Base-by-base conservation (phyloP, 2,329 filamentous ascomycete species). In the Fusarium xylarioides region DNA sequence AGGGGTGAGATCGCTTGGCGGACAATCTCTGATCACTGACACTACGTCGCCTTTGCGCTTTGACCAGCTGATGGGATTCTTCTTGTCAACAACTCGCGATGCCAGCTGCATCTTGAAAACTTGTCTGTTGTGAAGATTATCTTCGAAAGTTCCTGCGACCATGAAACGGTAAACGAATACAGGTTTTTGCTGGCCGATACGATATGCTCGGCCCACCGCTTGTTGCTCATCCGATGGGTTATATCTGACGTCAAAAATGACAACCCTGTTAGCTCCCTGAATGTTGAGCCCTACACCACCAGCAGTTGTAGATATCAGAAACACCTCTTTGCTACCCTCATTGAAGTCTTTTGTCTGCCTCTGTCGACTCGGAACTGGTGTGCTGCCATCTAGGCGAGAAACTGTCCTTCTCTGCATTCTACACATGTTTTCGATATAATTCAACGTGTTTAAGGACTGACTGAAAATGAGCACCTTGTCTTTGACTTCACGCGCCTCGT, bases 91-190 rank as follows among this genome's bases (percentile, higher is more conserved):
- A 4, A 97, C 93, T 19, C 93, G 90, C 43, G 89, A 90, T 8
- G 93, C 90, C 49, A 98, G 85, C 78, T 96, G 93, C 37, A 87
- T 91, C 81, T 98, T 98, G 87, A 95, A 97, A 4, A 97, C 85
- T 4, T 91, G 87, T 68, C 89, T 90, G 80, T 93, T 92, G 74
- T 95, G 90, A 52, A 97, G 83, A 15, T 87, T 86, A 44, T 92
- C 89, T 79, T 98, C 95, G 74, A 92, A 95, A 0, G 94, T 96
- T 4, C 94, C 95, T 5, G 91, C 93, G 16, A 90, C 85, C 32
- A 95, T 84, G 70, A 98, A 90, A 23, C 92, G 92, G 81, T 98
- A 98, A 4, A 98, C 94, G 78, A 89, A 95, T 2, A 97, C 95
- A 1, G 88, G 86, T 76, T 95, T 96, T 42, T 83, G 85, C 80